phyloP scores from a whole-genome alignment of 306 rosid species.

The Vachellia pachyceras region DNA sequence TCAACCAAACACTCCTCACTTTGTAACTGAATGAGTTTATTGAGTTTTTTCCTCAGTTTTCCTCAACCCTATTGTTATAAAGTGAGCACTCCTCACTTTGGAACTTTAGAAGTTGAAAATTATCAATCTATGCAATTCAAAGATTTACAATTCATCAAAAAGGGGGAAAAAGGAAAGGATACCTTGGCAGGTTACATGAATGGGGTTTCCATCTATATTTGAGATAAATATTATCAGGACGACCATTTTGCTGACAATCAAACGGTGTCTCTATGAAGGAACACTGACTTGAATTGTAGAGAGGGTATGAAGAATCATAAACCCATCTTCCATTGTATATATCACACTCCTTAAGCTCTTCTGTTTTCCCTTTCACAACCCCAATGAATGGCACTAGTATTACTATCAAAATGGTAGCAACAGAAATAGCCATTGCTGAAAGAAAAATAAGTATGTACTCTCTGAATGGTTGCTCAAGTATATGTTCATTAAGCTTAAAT shows the following conservation, averaged over 20 bases:
- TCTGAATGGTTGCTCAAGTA: too few relatives aligned
- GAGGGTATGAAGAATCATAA: conserved; percentile 50
- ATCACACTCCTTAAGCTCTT: conserved; percentile 26
- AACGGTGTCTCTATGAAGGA: conserved; percentile 32
- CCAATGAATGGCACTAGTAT: not conserved
- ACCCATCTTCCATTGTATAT: conserved; percentile 49
- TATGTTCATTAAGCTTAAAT: not conserved
- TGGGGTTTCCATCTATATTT: conserved; percentile 51
- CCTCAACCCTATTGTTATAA: too few relatives aligned
- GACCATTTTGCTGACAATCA: conserved; percentile 44
- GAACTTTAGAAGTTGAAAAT: not conserved
- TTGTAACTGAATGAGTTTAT: too few relatives aligned
- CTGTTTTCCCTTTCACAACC: not conserved
- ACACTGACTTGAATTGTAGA: conserved; percentile 42
- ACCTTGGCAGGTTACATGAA: conserved; percentile 50
- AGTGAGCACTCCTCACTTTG: not conserved
- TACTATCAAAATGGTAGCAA: not conserved
- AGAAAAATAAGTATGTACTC: not conserved
- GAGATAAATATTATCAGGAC: conserved; percentile 39
- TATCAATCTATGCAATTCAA: not conserved
- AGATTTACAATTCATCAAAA: not conserved
- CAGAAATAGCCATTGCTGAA: not conserved
- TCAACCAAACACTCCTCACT: too few relatives aligned
- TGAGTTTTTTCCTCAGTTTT: too few relatives aligned
- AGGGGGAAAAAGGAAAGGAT: not conserved